Evolutionary conservation across 371 early-diverging fungal species (phyloP), one percentile per base, ranked within the genome.

Genomic region (Hamiltosporidium tvaerminnensis): DNA sequence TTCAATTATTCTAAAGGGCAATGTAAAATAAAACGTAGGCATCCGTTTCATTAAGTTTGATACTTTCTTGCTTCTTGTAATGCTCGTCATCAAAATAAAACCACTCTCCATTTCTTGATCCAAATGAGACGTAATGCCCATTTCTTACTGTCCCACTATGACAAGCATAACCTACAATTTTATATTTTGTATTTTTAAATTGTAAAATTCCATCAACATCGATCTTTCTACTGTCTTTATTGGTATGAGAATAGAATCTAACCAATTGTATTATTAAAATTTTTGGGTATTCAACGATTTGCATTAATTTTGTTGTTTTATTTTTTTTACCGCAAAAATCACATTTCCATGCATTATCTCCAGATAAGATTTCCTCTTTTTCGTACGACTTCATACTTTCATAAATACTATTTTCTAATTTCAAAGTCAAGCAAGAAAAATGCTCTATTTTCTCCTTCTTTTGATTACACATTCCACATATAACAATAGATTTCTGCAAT

Each of bases 61-160:
- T 14, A 14, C 9, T 9, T 9, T 44, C 44, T 44, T 9, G 5
- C 0, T 44, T 44, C 5, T 44, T 9, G 30, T 54, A 41, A 14
- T 47, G 53, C 47, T 63, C 64, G 61, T 71, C 72, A 59, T 72
- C 68, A 10, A 68, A 58, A 9, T 52, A 34, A 61, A 64, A 64
- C 64, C 67, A 71, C 32, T 64, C 53, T 5, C 44, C 52, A 54
- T 65, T 50, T 57, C 64, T 38, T 38, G 36, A 49, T 32, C 53
- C 38, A 57, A 61, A 64, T 23, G 72, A 39, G 10, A 64, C 57
- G 58, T 71, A 71, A 63, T 71, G 72, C 1, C 72, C 72, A 53
- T 47, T 56, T 30, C 64, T 61, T 16, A 65, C 50, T 12, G 55
- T 65, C 32, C 72, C 72, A 37, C 32, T 61, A 55, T 71, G 72